Conservation (phyloP, 192 early-diverging fungal genomes). For the Coemansia aciculifera region DNA sequence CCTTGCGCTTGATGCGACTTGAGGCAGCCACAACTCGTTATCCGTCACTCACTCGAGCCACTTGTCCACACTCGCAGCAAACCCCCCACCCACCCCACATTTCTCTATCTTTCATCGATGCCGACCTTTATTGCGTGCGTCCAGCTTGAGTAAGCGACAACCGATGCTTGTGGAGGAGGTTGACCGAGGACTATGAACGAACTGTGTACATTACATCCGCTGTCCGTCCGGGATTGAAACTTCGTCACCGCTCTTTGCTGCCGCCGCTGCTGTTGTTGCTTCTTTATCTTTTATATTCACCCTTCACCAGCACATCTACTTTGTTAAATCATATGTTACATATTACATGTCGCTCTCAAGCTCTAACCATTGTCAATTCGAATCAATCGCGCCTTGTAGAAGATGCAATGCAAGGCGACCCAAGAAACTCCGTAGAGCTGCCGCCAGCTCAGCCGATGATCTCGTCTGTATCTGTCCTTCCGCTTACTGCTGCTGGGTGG, state of each 20-base stretch:
- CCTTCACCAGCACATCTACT: conserved; percentile 1
- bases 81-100: not conserved
- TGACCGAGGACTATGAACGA: not conserved
- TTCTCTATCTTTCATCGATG: not conserved
- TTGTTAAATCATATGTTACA: conserved; percentile 1
- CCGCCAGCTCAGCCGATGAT: conserved; percentile 37
- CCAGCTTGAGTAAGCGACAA: not conserved
- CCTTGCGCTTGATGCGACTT: conserved; percentile 1
- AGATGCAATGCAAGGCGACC: not conserved
- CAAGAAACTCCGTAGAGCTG: conserved; percentile 4
- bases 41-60: not conserved
- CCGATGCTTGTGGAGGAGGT: not conserved
- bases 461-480: conserved; percentile 14
- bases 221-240: not conserved
- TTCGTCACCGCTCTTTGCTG: not conserved
- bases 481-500: conserved; percentile 30
- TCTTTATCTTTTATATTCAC: not conserved
- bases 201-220: conserved; percentile 4
- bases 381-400: conserved; percentile 4
- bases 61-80: conserved; percentile 1
- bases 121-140: not conserved
- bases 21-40: not conserved
- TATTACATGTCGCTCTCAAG: not conserved
- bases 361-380: not conserved
- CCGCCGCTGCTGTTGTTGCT: not conserved